These are phyloP conservation scores for Entoloma clypeatum DNA, from an alignment of 1,284 basidiomycete genomes.

Conservation along the genomic window DNA sequence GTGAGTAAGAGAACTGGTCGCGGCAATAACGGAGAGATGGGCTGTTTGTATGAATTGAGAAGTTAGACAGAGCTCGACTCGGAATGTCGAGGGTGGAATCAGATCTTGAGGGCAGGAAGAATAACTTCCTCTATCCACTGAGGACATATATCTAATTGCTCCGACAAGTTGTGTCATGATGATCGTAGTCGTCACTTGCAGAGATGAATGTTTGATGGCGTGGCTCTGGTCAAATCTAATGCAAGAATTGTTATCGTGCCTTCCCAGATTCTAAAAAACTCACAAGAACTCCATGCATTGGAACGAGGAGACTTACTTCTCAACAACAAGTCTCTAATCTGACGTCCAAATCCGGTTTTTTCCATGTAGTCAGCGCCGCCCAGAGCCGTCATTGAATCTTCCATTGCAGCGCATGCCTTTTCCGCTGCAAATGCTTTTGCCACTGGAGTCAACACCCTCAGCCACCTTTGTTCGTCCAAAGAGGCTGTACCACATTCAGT, in stretches of 20 bases:
- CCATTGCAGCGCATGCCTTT: slow-evolving; percentile 58
- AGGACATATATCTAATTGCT: slow-evolving; percentile 6
- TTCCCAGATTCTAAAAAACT: slow-evolving; percentile 65
- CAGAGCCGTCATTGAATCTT: slow-evolving; percentile 71
- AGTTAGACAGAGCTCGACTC: slow-evolving; percentile 33
- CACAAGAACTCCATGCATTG: slow-evolving; percentile 3
- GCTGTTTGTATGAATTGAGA: slow-evolving; percentile 35
- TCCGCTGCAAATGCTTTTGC: slow-evolving; percentile 72
- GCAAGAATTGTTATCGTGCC: slow-evolving; percentile 69
- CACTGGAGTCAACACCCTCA: slow-evolving; percentile 69
- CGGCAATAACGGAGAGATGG: slow-evolving; percentile 44
- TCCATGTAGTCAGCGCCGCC: slow-evolving; percentile 85
- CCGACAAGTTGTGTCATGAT: not conserved
- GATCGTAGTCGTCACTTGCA: slow-evolving; percentile 21
- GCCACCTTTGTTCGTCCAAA: slow-evolving; percentile 44
- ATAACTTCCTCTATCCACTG: slow-evolving; percentile 56
- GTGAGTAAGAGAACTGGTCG: slow-evolving; percentile 56
- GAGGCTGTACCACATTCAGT: slow-evolving; percentile 52
- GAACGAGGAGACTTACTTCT: slow-evolving; percentile 41
- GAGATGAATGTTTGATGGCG: slow-evolving; percentile 28
- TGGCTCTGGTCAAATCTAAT: slow-evolving; percentile 59
- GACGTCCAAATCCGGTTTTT: slow-evolving; percentile 64
- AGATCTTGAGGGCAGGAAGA: slow-evolving; percentile 43
- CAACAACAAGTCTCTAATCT: slow-evolving; percentile 62
- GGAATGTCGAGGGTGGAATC: slow-evolving; percentile 34